A percentile compares a stretch with the other conserved stretches of the same genome.
Evolutionary conservation across 2,329 filamentous ascomycete genomes (phyloP).

Genomic region (Pseudofabraea citricarpa): DNA sequence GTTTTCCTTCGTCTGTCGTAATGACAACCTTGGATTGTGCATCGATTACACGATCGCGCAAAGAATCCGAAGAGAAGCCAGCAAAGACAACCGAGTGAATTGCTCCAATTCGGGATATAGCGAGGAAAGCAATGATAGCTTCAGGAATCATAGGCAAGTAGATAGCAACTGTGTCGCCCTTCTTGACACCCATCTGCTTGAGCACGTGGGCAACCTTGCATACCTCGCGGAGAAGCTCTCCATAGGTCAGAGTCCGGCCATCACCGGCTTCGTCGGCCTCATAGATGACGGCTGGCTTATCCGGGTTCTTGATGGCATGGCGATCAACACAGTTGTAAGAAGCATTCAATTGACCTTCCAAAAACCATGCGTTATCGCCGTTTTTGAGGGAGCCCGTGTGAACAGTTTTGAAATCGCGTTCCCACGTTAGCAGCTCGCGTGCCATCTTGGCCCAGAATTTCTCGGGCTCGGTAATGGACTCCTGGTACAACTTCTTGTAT

Average conservation of each 20-base stretch:
- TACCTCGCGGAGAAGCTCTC: conserved; percentile 88
- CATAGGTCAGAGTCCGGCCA: conserved; percentile 86
- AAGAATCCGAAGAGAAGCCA: conserved; percentile 93
- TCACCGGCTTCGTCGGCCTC: conserved; percentile 89
- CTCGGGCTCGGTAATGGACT: conserved; percentile 86
- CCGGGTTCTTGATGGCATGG: conserved; percentile 89
- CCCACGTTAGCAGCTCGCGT: conserved; percentile 86
- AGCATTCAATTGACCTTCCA: conserved; percentile 89
- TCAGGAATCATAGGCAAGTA: conserved; percentile 99
- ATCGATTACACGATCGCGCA: conserved; percentile 91
- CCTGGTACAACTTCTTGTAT: conserved; percentile 64
- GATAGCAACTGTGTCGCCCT: conserved; percentile 94
- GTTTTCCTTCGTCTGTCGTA: conserved; percentile 95
- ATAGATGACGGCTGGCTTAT: conserved; percentile 96
- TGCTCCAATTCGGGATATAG: conserved; percentile 87
- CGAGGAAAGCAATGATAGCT: conserved; percentile 84
- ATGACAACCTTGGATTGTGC: conserved; percentile 90
- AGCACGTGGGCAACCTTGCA: conserved; percentile 82
- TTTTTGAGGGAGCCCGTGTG: conserved; percentile 68
- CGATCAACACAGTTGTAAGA: conserved; percentile 97
- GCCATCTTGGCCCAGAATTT: conserved; percentile 87
- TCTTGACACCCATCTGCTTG: conserved; percentile 92
- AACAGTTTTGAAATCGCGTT: conserved; percentile 87
- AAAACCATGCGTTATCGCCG: conserved; percentile 91
- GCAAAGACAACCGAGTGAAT: conserved; percentile 98